Base-by-base conservation (phyloP, 2,329 filamentous ascomycete species). In the Stemphylium lycopersici region DNA sequence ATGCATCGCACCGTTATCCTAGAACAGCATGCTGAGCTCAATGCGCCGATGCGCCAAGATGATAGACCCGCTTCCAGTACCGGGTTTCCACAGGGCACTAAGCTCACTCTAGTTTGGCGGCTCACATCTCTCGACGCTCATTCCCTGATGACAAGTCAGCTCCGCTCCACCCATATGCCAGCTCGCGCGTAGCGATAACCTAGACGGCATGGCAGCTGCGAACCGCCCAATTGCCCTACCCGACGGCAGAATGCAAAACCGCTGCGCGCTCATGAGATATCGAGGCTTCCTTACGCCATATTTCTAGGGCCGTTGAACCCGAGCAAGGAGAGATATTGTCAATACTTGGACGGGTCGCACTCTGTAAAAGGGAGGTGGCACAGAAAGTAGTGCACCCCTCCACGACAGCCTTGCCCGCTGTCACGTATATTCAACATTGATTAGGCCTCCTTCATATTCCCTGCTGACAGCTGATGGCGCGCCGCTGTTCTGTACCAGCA, bases 71-170 rank as follows among this genome's bases (percentile, higher is more conserved):
- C 20, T 26, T 36, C n/a, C 22, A 31, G 20, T 36, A 33, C 34
- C 42, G 31, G 29, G 12, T 29, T 31, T 24, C 22, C 18, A 22
- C 18, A 34, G 4, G 20, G 15, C 10, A 41, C 48, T 53, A 53
- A 38, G 20, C 43, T 46, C 13, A 33, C 33, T 45, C 26, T 22
- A 33, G 49, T 26, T 29, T 52, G 36, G 53, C 22, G 48, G 15
- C 31, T 47, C 38, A 34, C 34, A 32, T 42, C 7, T 13, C 47
- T 44, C 16, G 24, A 53, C 34, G 43, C 44, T 48, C 49, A 56
- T 42, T 42, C 32, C 48, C 29, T 31, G 48, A 49, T 45, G 36
- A 44, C 49, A 56, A 45, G 49, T 40, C 49, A 53, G 54, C 54
- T 41, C 32, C 26, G 40, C 32, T 32, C 50, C 51, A 53, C 32